These are phyloP conservation scores for Diaporthe eres DNA, from an alignment of 2,329 filamentous ascomycete genomes.

Conservation along the genomic window DNA sequence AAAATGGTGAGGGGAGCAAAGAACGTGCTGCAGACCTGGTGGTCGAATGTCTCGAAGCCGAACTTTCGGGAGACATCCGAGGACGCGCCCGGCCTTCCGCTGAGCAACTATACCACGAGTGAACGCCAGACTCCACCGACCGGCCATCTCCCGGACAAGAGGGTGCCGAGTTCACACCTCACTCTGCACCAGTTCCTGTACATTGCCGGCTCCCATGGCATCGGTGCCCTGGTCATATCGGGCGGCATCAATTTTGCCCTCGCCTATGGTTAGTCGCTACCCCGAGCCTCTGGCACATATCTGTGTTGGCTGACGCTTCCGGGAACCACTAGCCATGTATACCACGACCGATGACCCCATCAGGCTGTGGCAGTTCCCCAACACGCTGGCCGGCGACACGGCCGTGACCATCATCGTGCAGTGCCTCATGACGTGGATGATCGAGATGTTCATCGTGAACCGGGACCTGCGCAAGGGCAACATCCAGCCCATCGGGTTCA, in stretches of 20 bases:
- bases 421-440: slow-evolving; percentile 65
- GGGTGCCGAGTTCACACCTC: slow-evolving; percentile 54
- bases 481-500: slow-evolving; percentile 63
- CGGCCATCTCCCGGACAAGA: slow-evolving; percentile 14
- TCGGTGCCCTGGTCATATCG: slow-evolving; percentile 62
- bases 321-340: slow-evolving; percentile 61
- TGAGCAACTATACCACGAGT: slow-evolving; percentile 20
- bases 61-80: slow-evolving; percentile 29
- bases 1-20: slow-evolving; percentile 28
- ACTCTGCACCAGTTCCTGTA: slow-evolving; percentile 63
- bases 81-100: slow-evolving; percentile 26
- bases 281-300: background rate
- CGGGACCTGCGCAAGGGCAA: slow-evolving; percentile 60
- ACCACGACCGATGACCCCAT: slow-evolving; percentile 58
- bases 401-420: slow-evolving; percentile 67
- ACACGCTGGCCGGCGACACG: slow-evolving; percentile 65
- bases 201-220: slow-evolving; percentile 61
- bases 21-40: slow-evolving; percentile 31
- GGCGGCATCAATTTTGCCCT: slow-evolving; percentile 67
- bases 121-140: slow-evolving; percentile 5
- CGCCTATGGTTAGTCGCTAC: slow-evolving; percentile 59
- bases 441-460: slow-evolving; percentile 63
- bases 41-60: slow-evolving; percentile 32
- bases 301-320: slow-evolving; percentile 38
- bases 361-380: slow-evolving; percentile 64